Conservation (phyloP, 2,329 filamentous ascomycete genomes). For the Colletotrichum nymphaeae region DNA sequence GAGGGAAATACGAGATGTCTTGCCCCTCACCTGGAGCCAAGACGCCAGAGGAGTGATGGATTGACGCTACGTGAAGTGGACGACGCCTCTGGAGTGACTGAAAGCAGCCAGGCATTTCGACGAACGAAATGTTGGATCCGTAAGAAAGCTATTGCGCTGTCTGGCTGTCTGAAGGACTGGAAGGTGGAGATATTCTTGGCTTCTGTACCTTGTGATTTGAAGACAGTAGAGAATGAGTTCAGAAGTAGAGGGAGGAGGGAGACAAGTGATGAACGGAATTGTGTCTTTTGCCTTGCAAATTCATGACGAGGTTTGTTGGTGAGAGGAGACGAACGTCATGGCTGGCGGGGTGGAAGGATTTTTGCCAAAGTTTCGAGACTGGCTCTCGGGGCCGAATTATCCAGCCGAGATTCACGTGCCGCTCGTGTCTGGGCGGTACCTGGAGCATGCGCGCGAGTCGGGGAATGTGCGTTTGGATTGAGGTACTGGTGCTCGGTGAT, state of each 20-base stretch:
- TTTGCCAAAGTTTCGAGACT: neutral
- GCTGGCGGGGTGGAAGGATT: neutral
- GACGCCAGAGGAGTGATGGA: constrained; percentile 4
- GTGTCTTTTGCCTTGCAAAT: too few relatives aligned
- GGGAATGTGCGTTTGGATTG: neutral
- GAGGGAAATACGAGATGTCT: neutral
- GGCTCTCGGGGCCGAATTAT: neutral
- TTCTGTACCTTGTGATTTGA: too few relatives aligned
- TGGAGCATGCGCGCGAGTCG: neutral
- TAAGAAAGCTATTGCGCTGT: too few relatives aligned
- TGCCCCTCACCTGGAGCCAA: neutral
- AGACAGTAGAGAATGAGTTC: too few relatives aligned
- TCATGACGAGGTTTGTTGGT: too few relatives aligned
- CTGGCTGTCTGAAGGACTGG: too few relatives aligned
- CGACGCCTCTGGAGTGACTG: neutral
- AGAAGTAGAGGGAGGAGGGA: too few relatives aligned
- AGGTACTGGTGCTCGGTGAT: neutral
- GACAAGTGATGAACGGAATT: too few relatives aligned
- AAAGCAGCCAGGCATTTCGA: neutral
- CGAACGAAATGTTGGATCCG: too few relatives aligned
- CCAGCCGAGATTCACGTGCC: neutral
- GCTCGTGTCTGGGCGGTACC: neutral
- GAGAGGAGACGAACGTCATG: too few relatives aligned
- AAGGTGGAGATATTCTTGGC: too few relatives aligned
- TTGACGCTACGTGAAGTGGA: neutral